Conservation (phyloP, 305 asterid genomes). For the Ruellia speciosa region DNA sequence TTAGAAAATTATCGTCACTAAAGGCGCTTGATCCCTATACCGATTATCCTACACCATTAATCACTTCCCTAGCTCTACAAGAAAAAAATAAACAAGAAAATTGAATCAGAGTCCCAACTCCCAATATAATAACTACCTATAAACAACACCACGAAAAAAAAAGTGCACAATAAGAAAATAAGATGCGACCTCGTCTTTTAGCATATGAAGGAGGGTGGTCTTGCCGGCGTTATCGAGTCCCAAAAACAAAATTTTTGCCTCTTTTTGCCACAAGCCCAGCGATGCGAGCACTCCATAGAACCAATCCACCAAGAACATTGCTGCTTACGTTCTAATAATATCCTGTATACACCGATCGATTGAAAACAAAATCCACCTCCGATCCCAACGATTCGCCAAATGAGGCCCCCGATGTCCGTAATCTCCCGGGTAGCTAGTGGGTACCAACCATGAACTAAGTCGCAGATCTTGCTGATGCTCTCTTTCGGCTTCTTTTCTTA, state of each 20-base stretch:
- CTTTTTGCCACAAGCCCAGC: constrained; percentile 72
- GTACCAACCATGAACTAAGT: not conserved
- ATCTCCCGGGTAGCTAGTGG: not conserved
- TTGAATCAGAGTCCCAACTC: no score
- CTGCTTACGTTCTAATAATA: not conserved
- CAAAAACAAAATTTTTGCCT: constrained; percentile 66
- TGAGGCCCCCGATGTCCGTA: not conserved
- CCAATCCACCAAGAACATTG: constrained; percentile 75
- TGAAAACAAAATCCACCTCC: constrained; percentile 16
- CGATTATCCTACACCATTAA: no score
- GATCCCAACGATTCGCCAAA: constrained; percentile 11
- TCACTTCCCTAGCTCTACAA: not conserved
- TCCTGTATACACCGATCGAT: not conserved
- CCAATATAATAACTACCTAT: not conserved
- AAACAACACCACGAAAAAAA: not conserved
- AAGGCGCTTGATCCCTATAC: no score
- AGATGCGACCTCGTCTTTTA: constrained; percentile 60
- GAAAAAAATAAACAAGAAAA: not conserved
- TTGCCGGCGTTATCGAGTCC: constrained; percentile 83
- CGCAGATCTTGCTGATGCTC: not conserved
- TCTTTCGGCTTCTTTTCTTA: no score
- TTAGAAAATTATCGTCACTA: no score
- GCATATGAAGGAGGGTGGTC: constrained; percentile 76
- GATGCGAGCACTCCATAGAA: constrained; percentile 66
- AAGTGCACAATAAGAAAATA: not conserved